Conservation (phyloP, 1,284 basidiomycete species). For the Termitomyces sp. region DNA sequence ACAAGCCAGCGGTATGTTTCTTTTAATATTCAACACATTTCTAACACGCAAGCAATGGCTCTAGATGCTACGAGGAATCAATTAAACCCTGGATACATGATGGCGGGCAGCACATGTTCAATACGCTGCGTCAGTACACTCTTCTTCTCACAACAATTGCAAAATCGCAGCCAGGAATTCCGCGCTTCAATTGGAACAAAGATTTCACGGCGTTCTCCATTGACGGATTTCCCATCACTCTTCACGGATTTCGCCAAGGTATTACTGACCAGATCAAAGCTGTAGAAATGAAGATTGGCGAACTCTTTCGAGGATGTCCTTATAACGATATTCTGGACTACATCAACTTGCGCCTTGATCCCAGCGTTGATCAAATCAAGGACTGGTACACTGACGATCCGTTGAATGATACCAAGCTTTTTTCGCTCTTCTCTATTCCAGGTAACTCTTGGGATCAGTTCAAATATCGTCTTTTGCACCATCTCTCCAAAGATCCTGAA, state of each 20-base stretch:
- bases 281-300: not conserved
- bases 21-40: not conserved
- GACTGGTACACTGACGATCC: not conserved
- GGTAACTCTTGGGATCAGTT: not conserved
- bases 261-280: not conserved
- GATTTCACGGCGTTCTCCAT: not conserved
- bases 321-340: not conserved
- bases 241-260: not conserved
- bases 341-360: not conserved
- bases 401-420: not conserved
- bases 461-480: not conserved
- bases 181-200: not conserved
- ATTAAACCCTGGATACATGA: constrained; percentile 2
- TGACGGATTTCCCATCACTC: not conserved
- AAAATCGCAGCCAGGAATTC: not conserved
- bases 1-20: not conserved
- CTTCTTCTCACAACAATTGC: not conserved
- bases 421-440: not conserved
- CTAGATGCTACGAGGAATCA: not conserved
- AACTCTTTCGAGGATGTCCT: not conserved
- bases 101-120: not conserved
- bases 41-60: not conserved
- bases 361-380: not conserved
- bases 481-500: not conserved
- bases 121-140: not conserved